Evolutionary conservation across 148 eudicot species (phyloP).

Genomic region (Pouteria glomerata): DNA sequence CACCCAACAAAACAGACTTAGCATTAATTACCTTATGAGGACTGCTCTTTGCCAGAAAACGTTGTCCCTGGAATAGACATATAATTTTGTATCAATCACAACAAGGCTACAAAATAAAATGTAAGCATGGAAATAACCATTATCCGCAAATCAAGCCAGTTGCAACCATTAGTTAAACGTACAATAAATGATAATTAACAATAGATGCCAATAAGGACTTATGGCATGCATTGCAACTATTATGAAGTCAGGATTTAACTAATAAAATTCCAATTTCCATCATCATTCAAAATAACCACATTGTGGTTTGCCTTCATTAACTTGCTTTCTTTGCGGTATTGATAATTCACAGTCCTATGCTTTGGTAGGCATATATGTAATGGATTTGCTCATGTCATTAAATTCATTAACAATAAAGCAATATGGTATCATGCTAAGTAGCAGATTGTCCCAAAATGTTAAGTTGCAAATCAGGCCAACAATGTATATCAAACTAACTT

Average conservation of each 20-base stretch:
- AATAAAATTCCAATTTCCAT: neutral
- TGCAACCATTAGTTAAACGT: neutral
- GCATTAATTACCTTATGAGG: constrained; percentile 61
- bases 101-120: neutral
- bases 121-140: neutral
- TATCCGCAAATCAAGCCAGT: neutral
- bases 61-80: constrained; percentile 53
- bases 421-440: no score
- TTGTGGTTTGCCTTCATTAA: no score
- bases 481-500: no score
- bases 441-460: no score
- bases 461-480: no score
- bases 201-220: neutral
- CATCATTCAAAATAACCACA: neutral
- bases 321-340: no score
- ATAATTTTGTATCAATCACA: constrained; percentile 7
- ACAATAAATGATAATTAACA: neutral
- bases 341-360: no score
- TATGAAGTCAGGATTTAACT: neutral
- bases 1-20: constrained; percentile 1
- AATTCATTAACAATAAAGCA: no score
- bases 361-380: no score
- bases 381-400: no score
- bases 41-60: constrained; percentile 64
- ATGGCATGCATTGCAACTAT: neutral